These are phyloP conservation scores for Lactifluus hygrophoroides DNA, from an alignment of 768 basidiomycete genomes.

Conservation along the genomic window DNA sequence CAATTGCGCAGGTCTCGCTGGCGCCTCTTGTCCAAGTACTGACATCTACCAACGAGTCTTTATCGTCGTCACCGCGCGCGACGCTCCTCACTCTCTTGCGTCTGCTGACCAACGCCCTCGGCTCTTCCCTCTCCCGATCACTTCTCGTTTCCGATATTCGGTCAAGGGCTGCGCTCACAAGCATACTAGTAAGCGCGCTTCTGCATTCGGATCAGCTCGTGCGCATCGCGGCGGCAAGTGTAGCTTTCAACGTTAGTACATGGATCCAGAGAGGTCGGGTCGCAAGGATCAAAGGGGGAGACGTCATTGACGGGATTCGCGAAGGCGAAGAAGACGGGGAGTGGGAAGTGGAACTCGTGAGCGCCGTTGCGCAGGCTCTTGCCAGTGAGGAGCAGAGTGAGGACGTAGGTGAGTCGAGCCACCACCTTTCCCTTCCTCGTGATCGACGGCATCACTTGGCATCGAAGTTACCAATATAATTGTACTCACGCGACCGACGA, in stretches of 20 bases:
- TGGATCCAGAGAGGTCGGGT: conserved; percentile 56
- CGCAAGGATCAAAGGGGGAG: conserved; percentile 31
- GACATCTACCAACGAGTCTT: conserved; percentile 24
- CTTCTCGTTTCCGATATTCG: conserved; percentile 31
- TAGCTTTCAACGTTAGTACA: conserved; percentile 69
- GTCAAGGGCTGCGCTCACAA: conserved; percentile 35
- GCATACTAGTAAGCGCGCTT: conserved; percentile 55
- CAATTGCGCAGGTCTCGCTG: conserved; percentile 29
- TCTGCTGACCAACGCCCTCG: conserved; percentile 60
- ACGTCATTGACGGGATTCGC: conserved; percentile 25
- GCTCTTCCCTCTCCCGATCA: conserved; percentile 34
- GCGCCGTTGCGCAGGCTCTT: conserved; percentile 76
- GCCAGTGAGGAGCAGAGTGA: conserved; percentile 61
- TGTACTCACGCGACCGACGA: too few relatives aligned
- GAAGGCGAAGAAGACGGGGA: conserved; percentile 56
- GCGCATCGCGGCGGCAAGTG: conserved; percentile 70
- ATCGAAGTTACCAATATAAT: too few relatives aligned
- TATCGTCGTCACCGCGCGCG: conserved; percentile 29
- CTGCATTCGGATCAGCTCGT: conserved; percentile 61
- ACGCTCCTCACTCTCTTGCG: conserved; percentile 61
- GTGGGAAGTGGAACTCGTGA: conserved; percentile 79
- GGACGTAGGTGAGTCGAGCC: conserved; percentile 59
- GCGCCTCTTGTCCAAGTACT: conserved; percentile 40
- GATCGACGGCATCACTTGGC: too few relatives aligned
- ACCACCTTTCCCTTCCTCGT: not conserved